A percentile compares a stretch with the other conserved stretches of the same genome.
Evolutionary conservation across 768 basidiomycete genomes (phyloP).

Genomic region (Hygrophorus russula): DNA sequence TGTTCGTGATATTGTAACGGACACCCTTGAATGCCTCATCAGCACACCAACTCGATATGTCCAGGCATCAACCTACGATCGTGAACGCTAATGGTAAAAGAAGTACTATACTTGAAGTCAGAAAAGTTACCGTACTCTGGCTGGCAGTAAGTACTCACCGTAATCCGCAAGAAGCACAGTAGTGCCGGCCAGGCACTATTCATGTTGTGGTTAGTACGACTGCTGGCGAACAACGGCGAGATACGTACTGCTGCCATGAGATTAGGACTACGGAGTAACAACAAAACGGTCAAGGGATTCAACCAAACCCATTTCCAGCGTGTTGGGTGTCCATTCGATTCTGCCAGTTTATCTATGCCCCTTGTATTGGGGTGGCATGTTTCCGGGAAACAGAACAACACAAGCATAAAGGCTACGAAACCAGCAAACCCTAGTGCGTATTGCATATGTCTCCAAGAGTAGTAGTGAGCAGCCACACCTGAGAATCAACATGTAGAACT

Average conservation of each 20-base stretch:
- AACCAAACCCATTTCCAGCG: conserved; percentile 29
- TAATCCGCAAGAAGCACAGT: conserved; percentile 25
- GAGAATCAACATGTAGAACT: too few species aligned
- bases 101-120: conserved; percentile 25
- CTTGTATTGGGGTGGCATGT: conserved; percentile 51
- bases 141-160: conserved; percentile 20
- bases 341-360: conserved; percentile 36
- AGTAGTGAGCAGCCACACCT: conserved; percentile 45
- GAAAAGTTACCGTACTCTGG: conserved; percentile 6
- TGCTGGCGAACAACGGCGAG: not conserved
- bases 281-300: conserved; percentile 46
- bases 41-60: not conserved
- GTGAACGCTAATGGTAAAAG: conserved; percentile 57
- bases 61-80: conserved; percentile 30
- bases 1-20: conserved; percentile 43
- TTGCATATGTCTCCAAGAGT: conserved; percentile 60
- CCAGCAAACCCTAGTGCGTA: conserved; percentile 28
- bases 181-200: conserved; percentile 21
- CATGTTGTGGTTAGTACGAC: conserved; percentile 6
- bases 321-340: conserved; percentile 8
- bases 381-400: conserved; percentile 47
- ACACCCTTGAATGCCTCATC: conserved; percentile 31
- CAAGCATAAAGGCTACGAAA: conserved; percentile 24
- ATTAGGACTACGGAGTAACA: conserved; percentile 48
- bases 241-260: conserved; percentile 39